These are phyloP conservation scores for Gamarada debralockiae DNA, from an alignment of 495 filamentous ascomycete species.

Conservation along the genomic window DNA sequence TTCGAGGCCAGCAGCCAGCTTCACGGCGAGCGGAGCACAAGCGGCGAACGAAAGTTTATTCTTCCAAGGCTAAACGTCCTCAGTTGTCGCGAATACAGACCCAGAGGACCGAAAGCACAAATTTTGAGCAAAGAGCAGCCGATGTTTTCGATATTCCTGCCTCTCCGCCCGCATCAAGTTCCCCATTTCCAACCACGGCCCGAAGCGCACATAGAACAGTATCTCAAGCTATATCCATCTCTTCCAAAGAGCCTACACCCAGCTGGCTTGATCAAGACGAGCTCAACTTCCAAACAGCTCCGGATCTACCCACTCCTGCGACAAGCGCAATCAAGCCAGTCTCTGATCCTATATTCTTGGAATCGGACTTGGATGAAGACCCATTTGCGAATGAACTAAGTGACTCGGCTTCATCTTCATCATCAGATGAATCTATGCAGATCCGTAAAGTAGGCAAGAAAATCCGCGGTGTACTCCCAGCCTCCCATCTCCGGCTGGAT, in stretches of 20 bases:
- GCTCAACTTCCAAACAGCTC: background rate
- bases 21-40: conserved; percentile 19
- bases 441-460: conserved; percentile 40
- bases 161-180: conserved; percentile 30
- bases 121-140: background rate
- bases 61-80: conserved; percentile 8
- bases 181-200: conserved; percentile 6
- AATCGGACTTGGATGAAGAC: conserved; percentile 21
- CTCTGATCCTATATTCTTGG: conserved; percentile 25
- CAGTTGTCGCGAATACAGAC: conserved; percentile 3
- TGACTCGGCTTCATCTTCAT: conserved; percentile 1
- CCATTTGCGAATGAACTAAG: conserved; percentile 5
- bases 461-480: conserved; percentile 84
- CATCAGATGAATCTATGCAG: conserved; percentile 38
- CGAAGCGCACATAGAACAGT: background rate
- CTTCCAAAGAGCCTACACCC: conserved; percentile 6
- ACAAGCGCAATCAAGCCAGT: conserved; percentile 19
- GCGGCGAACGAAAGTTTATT: conserved; percentile 15
- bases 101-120: background rate
- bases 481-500: conserved; percentile 84
- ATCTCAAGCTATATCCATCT: conserved; percentile 4
- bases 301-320: conserved; percentile 20
- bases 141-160: conserved; percentile 26
- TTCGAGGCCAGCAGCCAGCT: conserved; percentile 10
- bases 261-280: background rate